Conservation (phyloP, 306 rosid species). For the Vigna reflexopilosa region DNA sequence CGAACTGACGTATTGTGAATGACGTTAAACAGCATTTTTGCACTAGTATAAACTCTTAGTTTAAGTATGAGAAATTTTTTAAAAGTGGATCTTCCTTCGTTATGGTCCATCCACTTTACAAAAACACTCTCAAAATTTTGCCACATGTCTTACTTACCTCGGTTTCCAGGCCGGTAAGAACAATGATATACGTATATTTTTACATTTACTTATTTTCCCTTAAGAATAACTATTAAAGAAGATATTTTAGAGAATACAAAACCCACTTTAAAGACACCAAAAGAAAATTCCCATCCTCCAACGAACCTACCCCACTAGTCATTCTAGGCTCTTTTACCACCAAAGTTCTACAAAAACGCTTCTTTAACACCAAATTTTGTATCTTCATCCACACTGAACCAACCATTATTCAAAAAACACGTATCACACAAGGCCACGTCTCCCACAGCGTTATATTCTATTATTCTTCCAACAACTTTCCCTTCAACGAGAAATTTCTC, state of each 20-base stretch:
- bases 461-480: conserved; percentile 1
- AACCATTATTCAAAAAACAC: background rate
- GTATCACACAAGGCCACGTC: conserved; percentile 22
- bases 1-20: too few relatives aligned
- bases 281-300: background rate
- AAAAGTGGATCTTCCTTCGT: too few relatives aligned
- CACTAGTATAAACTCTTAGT: too few relatives aligned
- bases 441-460: background rate
- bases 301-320: conserved; percentile 26
- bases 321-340: background rate
- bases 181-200: background rate
- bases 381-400: background rate
- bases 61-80: too few relatives aligned
- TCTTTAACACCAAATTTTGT: too few relatives aligned
- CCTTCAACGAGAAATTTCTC: background rate
- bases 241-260: background rate
- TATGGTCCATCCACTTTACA: too few relatives aligned
- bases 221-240: background rate
- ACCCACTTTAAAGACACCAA: background rate
- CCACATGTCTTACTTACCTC: too few relatives aligned
- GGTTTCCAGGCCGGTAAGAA: too few relatives aligned
- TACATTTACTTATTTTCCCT: too few relatives aligned
- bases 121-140: too few relatives aligned
- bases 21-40: too few relatives aligned
- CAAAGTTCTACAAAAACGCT: background rate